Percentiles rank a stretch among this genome's conserved stretches.
Evolutionary conservation across 768 basidiomycete species (phyloP).

Genomic region (Russula sp.): DNA sequence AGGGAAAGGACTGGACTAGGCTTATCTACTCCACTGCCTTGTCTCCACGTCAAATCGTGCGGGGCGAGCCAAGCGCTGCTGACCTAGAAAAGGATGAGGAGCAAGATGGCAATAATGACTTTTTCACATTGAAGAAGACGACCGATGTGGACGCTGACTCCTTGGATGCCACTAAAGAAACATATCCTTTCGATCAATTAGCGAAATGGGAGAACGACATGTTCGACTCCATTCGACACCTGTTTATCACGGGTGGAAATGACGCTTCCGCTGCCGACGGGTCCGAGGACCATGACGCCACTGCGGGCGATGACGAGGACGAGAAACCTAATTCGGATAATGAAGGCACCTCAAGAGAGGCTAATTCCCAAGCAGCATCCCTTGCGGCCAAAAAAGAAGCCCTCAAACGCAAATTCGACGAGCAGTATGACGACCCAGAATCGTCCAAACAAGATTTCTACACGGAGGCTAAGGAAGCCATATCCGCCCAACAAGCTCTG

Average conservation of each 20-base stretch:
- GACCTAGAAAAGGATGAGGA: conserved; percentile 34
- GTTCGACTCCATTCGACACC: conserved; percentile 77
- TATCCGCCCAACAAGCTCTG: conserved; percentile 76
- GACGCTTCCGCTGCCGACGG: conserved; percentile 30
- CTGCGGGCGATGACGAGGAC: conserved; percentile 42
- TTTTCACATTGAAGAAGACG: conserved; percentile 50
- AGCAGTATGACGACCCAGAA: conserved; percentile 91
- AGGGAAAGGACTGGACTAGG: conserved; percentile 74
- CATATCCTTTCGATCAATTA: conserved; percentile 48
- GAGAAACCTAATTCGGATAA: conserved; percentile 40
- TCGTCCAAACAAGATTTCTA: conserved; percentile 82
- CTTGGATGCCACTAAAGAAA: conserved; percentile 69
- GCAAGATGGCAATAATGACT: conserved; percentile 69
- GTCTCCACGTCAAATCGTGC: conserved; percentile 64
- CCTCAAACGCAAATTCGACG: conserved; percentile 93
- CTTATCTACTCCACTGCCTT: conserved; percentile 75
- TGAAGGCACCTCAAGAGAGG: conserved; percentile 20
- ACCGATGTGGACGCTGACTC: conserved; percentile 44
- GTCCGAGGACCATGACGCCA: conserved; percentile 37
- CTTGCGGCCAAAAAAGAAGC: conserved; percentile 86
- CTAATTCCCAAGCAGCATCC: conserved; percentile 46
- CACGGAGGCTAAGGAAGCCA: conserved; percentile 86
- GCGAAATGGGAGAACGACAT: conserved; percentile 83
- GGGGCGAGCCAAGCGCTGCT: conserved; percentile 37
- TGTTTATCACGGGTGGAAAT: conserved; percentile 86